These are phyloP conservation scores for Saccharomycopsis javanensis DNA, from an alignment of 805 yeast genomes.

Conservation along the genomic window DNA sequence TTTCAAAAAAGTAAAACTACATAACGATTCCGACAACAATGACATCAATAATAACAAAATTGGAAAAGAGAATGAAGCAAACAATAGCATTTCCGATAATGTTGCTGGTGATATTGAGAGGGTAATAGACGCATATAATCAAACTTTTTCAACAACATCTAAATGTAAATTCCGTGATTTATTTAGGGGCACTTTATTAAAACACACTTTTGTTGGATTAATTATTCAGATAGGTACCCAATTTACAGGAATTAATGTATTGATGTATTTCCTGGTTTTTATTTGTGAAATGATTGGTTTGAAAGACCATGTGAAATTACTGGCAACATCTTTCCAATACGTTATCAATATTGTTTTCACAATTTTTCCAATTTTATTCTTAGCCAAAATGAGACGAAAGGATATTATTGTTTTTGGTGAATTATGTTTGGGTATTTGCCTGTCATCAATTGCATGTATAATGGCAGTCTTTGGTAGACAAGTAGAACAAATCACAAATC, in stretches of 20 bases:
- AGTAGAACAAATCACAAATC: slow-evolving; percentile 28
- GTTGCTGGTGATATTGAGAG: slow-evolving; percentile 16
- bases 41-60: background rate
- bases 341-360: slow-evolving; percentile 34
- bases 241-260: slow-evolving; percentile 34
- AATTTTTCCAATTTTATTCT: slow-evolving; percentile 33
- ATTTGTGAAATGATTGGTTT: slow-evolving; percentile 42
- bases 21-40: slow-evolving; percentile 9
- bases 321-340: slow-evolving; percentile 33
- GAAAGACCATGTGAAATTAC: slow-evolving; percentile 26
- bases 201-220: slow-evolving; percentile 31
- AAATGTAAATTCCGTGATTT: slow-evolving; percentile 7
- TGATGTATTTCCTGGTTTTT: slow-evolving; percentile 36
- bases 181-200: slow-evolving; percentile 24
- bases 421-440: slow-evolving; percentile 29
- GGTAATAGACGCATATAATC: slow-evolving; percentile 23
- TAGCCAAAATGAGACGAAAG: slow-evolving; percentile 38
- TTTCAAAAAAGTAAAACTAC: slow-evolving; percentile 12
- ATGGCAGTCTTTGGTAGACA: slow-evolving; percentile 30
- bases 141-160: slow-evolving; percentile 8
- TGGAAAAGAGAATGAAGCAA: slow-evolving; percentile 16
- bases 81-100: background rate
- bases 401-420: slow-evolving; percentile 38
- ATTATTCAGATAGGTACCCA: slow-evolving; percentile 35
- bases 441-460: slow-evolving; percentile 28